Evolutionary conservation across 179 eudicot species (phyloP), one percentile per base, ranked within the genome.

Genomic region (Spinacia oleracea): DNA sequence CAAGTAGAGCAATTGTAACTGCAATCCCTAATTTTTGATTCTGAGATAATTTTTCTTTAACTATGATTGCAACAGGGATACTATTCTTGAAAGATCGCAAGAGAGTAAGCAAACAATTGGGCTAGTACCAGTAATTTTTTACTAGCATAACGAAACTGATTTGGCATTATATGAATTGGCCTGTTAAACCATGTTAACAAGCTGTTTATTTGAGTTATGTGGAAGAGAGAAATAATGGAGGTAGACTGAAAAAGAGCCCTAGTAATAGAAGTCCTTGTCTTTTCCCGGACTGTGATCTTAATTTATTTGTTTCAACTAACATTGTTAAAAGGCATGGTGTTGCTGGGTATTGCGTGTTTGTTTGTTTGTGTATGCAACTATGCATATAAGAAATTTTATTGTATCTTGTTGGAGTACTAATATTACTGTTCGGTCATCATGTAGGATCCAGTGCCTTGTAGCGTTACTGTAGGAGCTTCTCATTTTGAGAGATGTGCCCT

Each of bases 401-500:
- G 0, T 50, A 42, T 23, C 29, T 27, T 69, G 15, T 5, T n/a
- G 51, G 32, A 14, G 2, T 70, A 6, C 46, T 12, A 25, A 9
- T 45, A 68, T 56, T 16, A 62, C 6, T 66, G 31, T 25, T 59
- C 55, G 60, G 9, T 69, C 73, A 77, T 12, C 43, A 60, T 84
- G 77, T 86, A 96, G 99, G 99, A 96, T 77, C 98, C 99, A 53
- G 92, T 93, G 65, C 83, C 87, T 50, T 87, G 91, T 83, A 96
- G 99, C 89, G 90, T 96, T 64, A 96, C 99, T 50, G 92, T 96
- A 64, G 99, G 97, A 79, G 95, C 93, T 79, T 87, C 99, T 76
- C 98, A 93, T 81, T 96, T 96, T 79, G 99, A 96, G 86, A 87
- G 95, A 82, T 90, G 97, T 84, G 92, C 90, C 79, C 91, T 96